Conservation (phyloP, 164 flowering plant genomes). For the Aristolochia contorta region DNA sequence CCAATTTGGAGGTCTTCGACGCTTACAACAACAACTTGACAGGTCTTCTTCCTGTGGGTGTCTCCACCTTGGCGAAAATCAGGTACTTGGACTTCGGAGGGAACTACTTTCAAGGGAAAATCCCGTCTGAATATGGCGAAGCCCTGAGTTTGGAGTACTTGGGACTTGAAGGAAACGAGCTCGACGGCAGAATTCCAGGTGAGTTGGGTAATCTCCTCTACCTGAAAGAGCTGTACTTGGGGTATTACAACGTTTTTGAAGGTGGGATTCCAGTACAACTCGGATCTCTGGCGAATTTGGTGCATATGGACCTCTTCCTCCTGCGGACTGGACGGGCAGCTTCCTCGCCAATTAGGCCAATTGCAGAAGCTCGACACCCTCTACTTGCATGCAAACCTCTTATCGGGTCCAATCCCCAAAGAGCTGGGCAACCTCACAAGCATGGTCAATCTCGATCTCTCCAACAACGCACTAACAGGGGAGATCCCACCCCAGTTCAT, state of each 20-base stretch:
- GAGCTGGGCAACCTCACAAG: constrained; percentile 64
- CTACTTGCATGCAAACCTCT: constrained; percentile 50
- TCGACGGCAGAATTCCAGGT: constrained; percentile 60
- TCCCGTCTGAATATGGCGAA: constrained; percentile 58
- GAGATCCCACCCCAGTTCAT: constrained; percentile 69
- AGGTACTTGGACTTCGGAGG: constrained; percentile 76
- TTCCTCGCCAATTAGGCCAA: constrained; percentile 66
- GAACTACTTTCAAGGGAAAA: constrained; percentile 64
- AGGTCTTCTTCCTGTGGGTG: constrained; percentile 42
- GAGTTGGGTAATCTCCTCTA: constrained; percentile 76
- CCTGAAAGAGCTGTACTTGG: constrained; percentile 57
- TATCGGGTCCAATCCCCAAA: constrained; percentile 64
- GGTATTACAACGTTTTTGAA: constrained; percentile 61
- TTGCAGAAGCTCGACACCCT: constrained; percentile 58
- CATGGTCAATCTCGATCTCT: constrained; percentile 68
- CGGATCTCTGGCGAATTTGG: constrained; percentile 54
- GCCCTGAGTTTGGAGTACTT: constrained; percentile 48
- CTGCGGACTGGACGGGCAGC: constrained; percentile 61
- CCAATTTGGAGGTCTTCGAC: constrained; percentile 56
- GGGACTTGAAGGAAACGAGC: constrained; percentile 64
- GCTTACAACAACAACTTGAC: constrained; percentile 84
- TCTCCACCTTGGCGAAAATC: constrained; percentile 35
- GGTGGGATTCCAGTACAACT: constrained; percentile 82
- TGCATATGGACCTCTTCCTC: constrained; percentile 55
- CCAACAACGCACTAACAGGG: constrained; percentile 71